Conservation (phyloP, 208 protist species). For the Lotmaria passim region DNA sequence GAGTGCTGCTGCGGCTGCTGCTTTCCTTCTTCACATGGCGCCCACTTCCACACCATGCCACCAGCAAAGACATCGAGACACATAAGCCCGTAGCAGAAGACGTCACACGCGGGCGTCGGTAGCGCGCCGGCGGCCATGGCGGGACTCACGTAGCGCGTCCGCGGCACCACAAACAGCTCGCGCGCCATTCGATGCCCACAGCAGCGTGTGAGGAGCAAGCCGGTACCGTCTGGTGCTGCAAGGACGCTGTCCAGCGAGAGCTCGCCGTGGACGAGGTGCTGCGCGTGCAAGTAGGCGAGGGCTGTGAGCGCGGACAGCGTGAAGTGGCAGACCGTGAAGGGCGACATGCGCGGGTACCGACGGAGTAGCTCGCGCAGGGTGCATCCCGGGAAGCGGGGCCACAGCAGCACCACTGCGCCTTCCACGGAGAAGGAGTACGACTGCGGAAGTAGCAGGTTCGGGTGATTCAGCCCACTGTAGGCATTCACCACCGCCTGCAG, state of each 20-base stretch:
- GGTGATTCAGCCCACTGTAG: slow-evolving; percentile 9
- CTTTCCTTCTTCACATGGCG: too few species aligned
- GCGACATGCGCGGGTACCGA: slow-evolving; percentile 32
- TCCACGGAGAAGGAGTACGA: slow-evolving; percentile 15
- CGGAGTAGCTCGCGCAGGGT: slow-evolving; percentile 29
- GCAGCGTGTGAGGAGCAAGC: slow-evolving; percentile 62
- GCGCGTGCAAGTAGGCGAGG: slow-evolving; percentile 59
- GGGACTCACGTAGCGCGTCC: slow-evolving; percentile 70
- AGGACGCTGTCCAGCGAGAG: slow-evolving; percentile 72
- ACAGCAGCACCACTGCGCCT: slow-evolving; percentile 28
- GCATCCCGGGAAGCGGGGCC: slow-evolving; percentile 44
- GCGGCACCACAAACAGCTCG: slow-evolving; percentile 35
- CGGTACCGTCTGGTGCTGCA: slow-evolving; percentile 50
- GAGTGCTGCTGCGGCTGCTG: too few species aligned
- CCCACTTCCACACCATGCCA: slow-evolving; percentile 39
- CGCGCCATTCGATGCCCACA: background rate
- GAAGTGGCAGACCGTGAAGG: slow-evolving; percentile 39
- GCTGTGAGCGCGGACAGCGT: slow-evolving; percentile 51
- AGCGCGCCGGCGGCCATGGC: slow-evolving; percentile 58
- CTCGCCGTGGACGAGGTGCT: slow-evolving; percentile 61
- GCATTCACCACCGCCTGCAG: background rate
- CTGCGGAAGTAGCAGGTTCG: slow-evolving; percentile 6
- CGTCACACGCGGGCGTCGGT: slow-evolving; percentile 52
- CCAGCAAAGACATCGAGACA: slow-evolving; percentile 52
- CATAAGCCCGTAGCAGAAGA: slow-evolving; percentile 69